phyloP scores from a whole-genome alignment of 1,284 basidiomycete species.

The Rhodotorula sp. region DNA sequence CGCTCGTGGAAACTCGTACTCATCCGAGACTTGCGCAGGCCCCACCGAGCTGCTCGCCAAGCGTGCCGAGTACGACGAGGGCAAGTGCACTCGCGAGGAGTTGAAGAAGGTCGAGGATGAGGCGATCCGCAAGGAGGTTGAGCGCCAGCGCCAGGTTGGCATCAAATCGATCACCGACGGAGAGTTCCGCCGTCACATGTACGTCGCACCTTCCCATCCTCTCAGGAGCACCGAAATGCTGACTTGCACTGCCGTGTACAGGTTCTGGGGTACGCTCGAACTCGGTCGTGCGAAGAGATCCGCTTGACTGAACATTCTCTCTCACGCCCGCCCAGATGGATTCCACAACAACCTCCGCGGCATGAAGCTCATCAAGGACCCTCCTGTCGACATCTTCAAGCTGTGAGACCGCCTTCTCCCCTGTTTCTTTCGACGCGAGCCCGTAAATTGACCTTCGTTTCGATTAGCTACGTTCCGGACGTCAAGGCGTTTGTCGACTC shows the following conservation, averaged over 20 bases:
- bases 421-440: neutral
- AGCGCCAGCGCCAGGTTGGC: conserved; percentile 46
- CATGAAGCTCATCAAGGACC: conserved; percentile 59
- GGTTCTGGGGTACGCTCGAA: conserved; percentile 40
- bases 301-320: no score
- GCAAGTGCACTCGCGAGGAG: conserved; percentile 43
- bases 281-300: no score
- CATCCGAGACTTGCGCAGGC: neutral
- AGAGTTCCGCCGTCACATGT: conserved; percentile 47
- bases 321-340: conserved; percentile 50
- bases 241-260: conserved; percentile 2
- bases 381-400: conserved; percentile 51
- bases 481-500: conserved; percentile 51
- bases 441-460: neutral
- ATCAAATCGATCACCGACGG: conserved; percentile 51
- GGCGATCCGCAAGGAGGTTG: conserved; percentile 50
- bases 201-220: neutral
- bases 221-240: fast-evolving
- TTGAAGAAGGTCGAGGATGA: conserved; percentile 49
- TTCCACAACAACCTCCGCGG: conserved; percentile 61
- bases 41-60: conserved; percentile 46
- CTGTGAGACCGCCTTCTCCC: conserved; percentile 33
- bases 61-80: conserved; percentile 45
- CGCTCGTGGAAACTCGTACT: no score
- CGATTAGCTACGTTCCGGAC: conserved; percentile 53